Conservation (phyloP, 2,329 filamentous ascomycete species). For the Fusarium tricinctum region DNA sequence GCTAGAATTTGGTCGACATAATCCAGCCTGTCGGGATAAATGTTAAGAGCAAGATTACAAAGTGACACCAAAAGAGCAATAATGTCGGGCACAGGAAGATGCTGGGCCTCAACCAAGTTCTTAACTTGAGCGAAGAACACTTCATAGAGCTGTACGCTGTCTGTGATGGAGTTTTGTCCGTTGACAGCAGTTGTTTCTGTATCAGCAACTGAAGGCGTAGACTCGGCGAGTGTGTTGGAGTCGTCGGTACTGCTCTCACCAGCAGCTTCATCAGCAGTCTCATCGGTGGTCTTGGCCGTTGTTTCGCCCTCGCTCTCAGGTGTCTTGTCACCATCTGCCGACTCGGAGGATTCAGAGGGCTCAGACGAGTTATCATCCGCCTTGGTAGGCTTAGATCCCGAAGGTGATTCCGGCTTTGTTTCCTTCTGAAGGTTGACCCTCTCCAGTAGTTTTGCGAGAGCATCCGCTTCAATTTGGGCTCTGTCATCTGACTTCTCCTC, state of each 20-base stretch:
- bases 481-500: constrained; percentile 76
- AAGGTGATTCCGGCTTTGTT: constrained; percentile 23
- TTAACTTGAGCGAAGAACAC: constrained; percentile 98
- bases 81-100: constrained; percentile 92
- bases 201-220: constrained; percentile 60
- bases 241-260: constrained; percentile 50
- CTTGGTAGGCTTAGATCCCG: constrained; percentile 42
- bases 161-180: constrained; percentile 60
- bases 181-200: constrained; percentile 65
- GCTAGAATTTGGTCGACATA: constrained; percentile 95
- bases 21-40: constrained; percentile 92
- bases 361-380: constrained; percentile 48
- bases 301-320: constrained; percentile 39
- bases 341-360: constrained; percentile 49
- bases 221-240: constrained; percentile 50
- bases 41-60: constrained; percentile 92
- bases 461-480: constrained; percentile 86
- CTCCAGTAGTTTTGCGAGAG: constrained; percentile 81
- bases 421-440: constrained; percentile 79
- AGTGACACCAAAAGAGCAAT: constrained; percentile 95
- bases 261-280: constrained; percentile 38
- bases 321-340: constrained; percentile 48
- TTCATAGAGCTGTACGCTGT: constrained; percentile 91
- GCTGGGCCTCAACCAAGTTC: constrained; percentile 90
- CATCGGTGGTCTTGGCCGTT: constrained; percentile 41